Conservation (phyloP, 2,329 filamentous ascomycete species). For the Zalaria sp. region DNA sequence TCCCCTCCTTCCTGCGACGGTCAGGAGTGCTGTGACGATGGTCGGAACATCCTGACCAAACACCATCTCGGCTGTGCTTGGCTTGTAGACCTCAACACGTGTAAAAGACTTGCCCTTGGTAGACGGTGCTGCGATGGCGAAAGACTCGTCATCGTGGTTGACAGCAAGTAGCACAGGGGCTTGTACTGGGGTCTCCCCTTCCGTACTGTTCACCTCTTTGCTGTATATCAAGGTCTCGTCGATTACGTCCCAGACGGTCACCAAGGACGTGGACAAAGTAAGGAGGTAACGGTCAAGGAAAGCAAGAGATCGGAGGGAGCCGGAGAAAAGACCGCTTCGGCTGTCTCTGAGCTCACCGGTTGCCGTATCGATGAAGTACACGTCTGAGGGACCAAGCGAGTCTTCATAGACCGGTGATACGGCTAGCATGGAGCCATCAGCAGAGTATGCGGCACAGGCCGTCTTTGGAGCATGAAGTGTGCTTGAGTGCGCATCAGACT, state of each 20-base stretch:
- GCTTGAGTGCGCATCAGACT: background rate
- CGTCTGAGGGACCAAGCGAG: slow-evolving; percentile 40
- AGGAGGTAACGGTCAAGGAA: slow-evolving; percentile 64
- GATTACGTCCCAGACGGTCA: slow-evolving; percentile 76
- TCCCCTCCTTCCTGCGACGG: slow-evolving; percentile 50
- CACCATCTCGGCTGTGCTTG: background rate
- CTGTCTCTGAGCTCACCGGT: slow-evolving; percentile 53
- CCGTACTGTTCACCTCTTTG: slow-evolving; percentile 39
- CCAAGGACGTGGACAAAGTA: slow-evolving; percentile 54
- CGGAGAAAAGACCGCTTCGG: slow-evolving; percentile 51
- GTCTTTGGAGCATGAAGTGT: slow-evolving; percentile 18
- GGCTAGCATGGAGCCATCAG: slow-evolving; percentile 74
- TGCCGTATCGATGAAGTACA: slow-evolving; percentile 64
- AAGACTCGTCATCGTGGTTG: slow-evolving; percentile 39
- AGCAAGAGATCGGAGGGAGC: slow-evolving; percentile 47
- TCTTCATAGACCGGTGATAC: slow-evolving; percentile 31
- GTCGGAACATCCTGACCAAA: slow-evolving; percentile 29
- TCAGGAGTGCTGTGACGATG: slow-evolving; percentile 52
- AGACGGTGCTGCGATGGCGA: slow-evolving; percentile 17
- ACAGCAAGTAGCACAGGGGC: slow-evolving; percentile 47
- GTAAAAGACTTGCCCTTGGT: background rate
- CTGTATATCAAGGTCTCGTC: slow-evolving; percentile 59
- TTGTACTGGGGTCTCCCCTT: background rate
- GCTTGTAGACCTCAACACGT: slow-evolving; percentile 3
- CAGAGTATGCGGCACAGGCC: slow-evolving; percentile 62